Evolutionary conservation across 192 early-diverging fungal genomes (phyloP), one percentile per base, ranked within the genome.

Genomic region (Umbelopsis sp.): DNA sequence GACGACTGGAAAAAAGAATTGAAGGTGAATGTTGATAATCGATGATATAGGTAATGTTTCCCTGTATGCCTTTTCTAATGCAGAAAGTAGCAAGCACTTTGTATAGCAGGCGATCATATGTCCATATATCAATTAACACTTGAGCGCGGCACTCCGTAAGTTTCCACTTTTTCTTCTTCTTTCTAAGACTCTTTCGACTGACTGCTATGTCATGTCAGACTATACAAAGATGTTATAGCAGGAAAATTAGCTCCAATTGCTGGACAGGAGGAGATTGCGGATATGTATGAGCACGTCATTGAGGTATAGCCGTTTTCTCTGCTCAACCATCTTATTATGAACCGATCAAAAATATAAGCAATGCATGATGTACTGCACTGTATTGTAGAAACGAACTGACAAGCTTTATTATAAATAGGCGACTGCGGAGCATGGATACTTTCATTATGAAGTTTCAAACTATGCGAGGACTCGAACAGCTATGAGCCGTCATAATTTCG

Each of bases 391-490:
- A 24, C 34, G 14, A 5, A 54, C 20, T 34, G 10, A 17, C 38
- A n/a, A 47, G 22, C 9, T 36, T 26, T 16, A 16, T 41, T 65
- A 41, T 16, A 34, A 21, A 34, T 62, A 86, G 81, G 59, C 76
- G 10, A 78, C 81, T 12, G 36, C 56, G 0, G 32, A 71, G n/a
- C 72, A 70, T 51, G 82, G 84, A 25, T 87, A 82, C 59, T 56
- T 75, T 41, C 86, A 87, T 65, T 87, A 87, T 70, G 86, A 87
- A 69, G 82, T 87, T n/a, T 87, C 86, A 26, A 87, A 81, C 32
- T 87, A 82, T 75, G 71, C 77, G 1, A 73, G 74, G 54, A 74
- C 78, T 36, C 29, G 50, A 20, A 69, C 72, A 9, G 80, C 81
- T 36, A 87, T 80, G 17, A 76, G 86, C 45, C 71, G 72, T 36